Conservation (phyloP, 2,329 filamentous ascomycete species). For the Huntiella moniliformis region DNA sequence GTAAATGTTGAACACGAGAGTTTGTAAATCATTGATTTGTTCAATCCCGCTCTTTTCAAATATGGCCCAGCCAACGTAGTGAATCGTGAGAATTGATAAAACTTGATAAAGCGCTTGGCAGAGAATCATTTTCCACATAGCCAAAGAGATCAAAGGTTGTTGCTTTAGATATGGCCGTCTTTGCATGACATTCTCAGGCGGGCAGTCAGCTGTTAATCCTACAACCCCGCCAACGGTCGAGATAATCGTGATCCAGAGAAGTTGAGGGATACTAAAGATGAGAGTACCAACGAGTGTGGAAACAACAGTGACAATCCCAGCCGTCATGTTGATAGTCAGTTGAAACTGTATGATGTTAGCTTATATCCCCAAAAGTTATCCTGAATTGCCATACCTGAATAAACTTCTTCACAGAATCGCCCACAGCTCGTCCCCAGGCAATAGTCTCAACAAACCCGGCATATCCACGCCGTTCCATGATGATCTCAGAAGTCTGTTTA, state of each 20-base stretch:
- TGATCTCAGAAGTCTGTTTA: constrained; percentile 42
- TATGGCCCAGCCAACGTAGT: constrained; percentile 41
- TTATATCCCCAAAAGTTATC: not conserved
- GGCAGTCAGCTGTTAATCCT: constrained; percentile 25
- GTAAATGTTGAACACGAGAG: constrained; percentile 50
- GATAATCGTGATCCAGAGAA: constrained; percentile 42
- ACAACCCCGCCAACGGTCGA: constrained; percentile 41
- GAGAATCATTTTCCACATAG: constrained; percentile 50
- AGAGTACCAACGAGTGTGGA: constrained; percentile 33
- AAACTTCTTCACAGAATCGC: constrained; percentile 46
- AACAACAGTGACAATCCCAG: constrained; percentile 38
- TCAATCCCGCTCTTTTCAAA: constrained; percentile 24
- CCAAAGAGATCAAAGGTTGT: constrained; percentile 52
- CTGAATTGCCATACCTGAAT: constrained; percentile 27
- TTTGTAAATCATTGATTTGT: constrained; percentile 27
- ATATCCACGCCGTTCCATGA: constrained; percentile 45
- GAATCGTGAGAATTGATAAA: constrained; percentile 34
- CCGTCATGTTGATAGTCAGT: constrained; percentile 44
- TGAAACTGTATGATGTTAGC: constrained; percentile 24
- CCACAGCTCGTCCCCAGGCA: constrained; percentile 43
- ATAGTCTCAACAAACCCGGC: constrained; percentile 42
- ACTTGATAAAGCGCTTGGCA: constrained; percentile 44
- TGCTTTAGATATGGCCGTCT: constrained; percentile 34
- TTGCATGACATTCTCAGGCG: constrained; percentile 16
- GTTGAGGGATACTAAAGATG: constrained; percentile 37